Evolutionary conservation across 2,329 filamentous ascomycete species (phyloP), one percentile per base, ranked within the genome.

Genomic region (Epichloe typhina): DNA sequence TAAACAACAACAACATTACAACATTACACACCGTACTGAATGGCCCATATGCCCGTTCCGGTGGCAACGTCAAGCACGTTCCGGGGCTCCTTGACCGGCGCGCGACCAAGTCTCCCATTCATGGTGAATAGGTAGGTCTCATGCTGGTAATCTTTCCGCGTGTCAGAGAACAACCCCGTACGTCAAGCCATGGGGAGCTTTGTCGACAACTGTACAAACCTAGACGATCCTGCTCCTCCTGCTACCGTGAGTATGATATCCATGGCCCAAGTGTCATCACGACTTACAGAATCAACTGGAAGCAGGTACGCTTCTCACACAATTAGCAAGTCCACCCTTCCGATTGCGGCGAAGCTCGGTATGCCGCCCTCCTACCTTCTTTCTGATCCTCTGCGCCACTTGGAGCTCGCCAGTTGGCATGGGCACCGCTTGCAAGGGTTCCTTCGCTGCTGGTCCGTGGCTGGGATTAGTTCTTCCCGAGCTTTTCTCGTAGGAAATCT

Each of bases 11-110:
- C 23, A 26, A 26, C 23, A 17, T 17, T n/a, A n/a, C n/a, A n/a
- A 26, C 6, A 26, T 54, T 56, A 33, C 38, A 6, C 58, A 59
- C 70, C 72, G 55, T 74, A 71, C 40, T 23, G 69, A n/a, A 74
- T 67, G 2, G 74, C 72, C 74, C 74, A 78, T 45, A 71, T 68
- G 7, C 73, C 73, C 3, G 72, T 75, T 13, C 73, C 74, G 0
- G 73, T 77, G 3, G 74, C 75, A 17, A 76, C 61, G 57, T 77
- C 75, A 5, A 78, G 64, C 19, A 72, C 69, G 21, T 67, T 63
- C 39, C 64, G 64, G 1, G 69, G 67, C 5, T 66, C 59, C 2
- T 63, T 57, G 12, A 74, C 59, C 3, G 75, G 73, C 6, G 72
- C 69, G 13, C 71, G 63, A 56, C 68, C 68, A 5, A 76, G 65